Conservation (phyloP, 805 yeast genomes). For the Myxozyma udenii region DNA sequence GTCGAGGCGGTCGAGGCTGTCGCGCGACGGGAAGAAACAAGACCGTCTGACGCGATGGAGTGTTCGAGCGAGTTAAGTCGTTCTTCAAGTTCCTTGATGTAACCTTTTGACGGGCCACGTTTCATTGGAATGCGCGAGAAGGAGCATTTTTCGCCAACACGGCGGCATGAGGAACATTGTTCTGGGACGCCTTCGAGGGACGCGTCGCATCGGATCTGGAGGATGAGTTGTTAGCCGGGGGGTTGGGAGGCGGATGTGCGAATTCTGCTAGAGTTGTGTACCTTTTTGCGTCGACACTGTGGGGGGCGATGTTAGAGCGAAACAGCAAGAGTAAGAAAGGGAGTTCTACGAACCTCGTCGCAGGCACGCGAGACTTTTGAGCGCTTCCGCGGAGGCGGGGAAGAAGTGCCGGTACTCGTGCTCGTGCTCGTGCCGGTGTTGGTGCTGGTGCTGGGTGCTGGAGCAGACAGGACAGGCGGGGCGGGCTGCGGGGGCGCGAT, state of each 20-base stretch:
- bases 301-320: constrained; percentile 1
- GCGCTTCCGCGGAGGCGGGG: constrained; percentile 44
- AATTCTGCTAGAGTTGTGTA: constrained; percentile 32
- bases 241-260: no score
- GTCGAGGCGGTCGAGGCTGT: background rate
- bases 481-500: background rate
- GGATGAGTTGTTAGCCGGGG: background rate
- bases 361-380: constrained; percentile 59
- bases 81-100: constrained; percentile 34
- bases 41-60: constrained; percentile 20
- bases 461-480: constrained; percentile 20
- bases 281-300: constrained; percentile 45
- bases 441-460: background rate
- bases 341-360: constrained; percentile 41
- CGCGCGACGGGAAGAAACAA: constrained; percentile 4
- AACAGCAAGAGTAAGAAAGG: background rate
- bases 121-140: constrained; percentile 58
- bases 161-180: constrained; percentile 52
- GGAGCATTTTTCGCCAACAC: constrained; percentile 52
- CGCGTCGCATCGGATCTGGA: constrained; percentile 43
- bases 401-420: background rate
- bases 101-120: constrained; percentile 60
- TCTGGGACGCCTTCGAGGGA: constrained; percentile 33
- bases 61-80: constrained; percentile 31
- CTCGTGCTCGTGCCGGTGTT: background rate